Conservation (phyloP, 352 stramenopile genomes). For the Phytopythium ostracodes region DNA sequence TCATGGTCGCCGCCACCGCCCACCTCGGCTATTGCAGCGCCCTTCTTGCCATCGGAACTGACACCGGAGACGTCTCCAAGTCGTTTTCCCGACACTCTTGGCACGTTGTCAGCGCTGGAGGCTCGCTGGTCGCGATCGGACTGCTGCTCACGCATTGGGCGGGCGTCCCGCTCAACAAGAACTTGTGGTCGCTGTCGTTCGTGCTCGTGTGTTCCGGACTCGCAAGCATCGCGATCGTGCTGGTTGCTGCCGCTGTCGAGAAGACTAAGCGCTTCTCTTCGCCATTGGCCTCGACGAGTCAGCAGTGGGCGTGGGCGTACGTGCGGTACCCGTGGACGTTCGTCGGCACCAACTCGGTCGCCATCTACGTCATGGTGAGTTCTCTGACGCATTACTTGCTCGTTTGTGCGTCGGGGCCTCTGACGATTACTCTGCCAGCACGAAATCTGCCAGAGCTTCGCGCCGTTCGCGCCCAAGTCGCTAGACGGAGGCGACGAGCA, state of each 20-base stretch:
- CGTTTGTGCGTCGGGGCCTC: background rate
- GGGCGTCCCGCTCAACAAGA: conserved; percentile 80
- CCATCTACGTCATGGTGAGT: conserved; percentile 66
- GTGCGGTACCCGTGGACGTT: conserved; percentile 20
- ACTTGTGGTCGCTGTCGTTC: conserved; percentile 78
- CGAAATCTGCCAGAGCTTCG: conserved; percentile 47
- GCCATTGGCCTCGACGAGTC: conserved; percentile 15
- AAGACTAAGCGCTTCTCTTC: background rate
- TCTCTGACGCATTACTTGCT: background rate
- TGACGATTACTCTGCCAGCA: conserved; percentile 27
- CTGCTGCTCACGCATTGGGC: background rate
- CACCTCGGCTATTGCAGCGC: conserved; percentile 65
- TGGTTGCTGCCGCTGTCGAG: conserved; percentile 14
- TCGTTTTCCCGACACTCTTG: background rate
- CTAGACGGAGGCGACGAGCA: conserved; percentile 11
- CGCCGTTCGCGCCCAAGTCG: conserved; percentile 37
- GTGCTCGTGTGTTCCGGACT: conserved; percentile 42
- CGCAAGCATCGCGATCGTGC: conserved; percentile 22
- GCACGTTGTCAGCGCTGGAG: background rate
- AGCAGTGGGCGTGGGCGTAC: conserved; percentile 13
- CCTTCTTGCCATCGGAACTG: conserved; percentile 17
- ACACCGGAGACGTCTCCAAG: background rate
- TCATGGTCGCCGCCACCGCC: conserved; percentile 53
- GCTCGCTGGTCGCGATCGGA: background rate
- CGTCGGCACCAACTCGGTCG: conserved; percentile 74